These are phyloP conservation scores for Citrus unshiu DNA, from an alignment of 345 rosid species.

Conservation along the genomic window DNA sequence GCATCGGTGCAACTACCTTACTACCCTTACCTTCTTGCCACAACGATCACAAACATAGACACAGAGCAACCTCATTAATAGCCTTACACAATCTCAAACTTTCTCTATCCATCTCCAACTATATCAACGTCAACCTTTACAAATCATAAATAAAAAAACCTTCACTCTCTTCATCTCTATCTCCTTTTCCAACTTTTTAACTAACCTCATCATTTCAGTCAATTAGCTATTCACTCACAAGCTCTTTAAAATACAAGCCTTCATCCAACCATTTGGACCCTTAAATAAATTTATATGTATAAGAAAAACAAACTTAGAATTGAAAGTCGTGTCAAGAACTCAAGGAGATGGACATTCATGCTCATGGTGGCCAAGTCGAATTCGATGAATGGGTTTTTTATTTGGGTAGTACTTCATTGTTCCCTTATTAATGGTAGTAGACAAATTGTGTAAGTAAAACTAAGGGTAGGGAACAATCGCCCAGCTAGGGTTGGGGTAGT, in stretches of 20 bases:
- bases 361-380: too few species aligned
- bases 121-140: neutral
- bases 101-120: neutral
- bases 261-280: neutral
- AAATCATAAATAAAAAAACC: neutral
- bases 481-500: too few species aligned
- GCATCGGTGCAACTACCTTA: conserved; percentile 72
- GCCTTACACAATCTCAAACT: neutral
- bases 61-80: neutral
- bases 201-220: neutral
- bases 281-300: neutral
- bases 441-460: too few species aligned
- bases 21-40: conserved; percentile 36
- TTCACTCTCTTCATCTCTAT: conserved; percentile 1
- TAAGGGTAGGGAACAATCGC: too few species aligned
- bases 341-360: too few species aligned
- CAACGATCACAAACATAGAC: neutral
- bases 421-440: too few species aligned
- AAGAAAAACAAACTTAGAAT: too few species aligned
- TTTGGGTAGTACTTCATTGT: too few species aligned
- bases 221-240: conserved; percentile 4
- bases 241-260: neutral
- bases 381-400: too few species aligned
- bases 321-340: too few species aligned
- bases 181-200: neutral